Conservation (phyloP, 371 early-diverging fungal species). For the Neoconidiobolus thromboides region DNA sequence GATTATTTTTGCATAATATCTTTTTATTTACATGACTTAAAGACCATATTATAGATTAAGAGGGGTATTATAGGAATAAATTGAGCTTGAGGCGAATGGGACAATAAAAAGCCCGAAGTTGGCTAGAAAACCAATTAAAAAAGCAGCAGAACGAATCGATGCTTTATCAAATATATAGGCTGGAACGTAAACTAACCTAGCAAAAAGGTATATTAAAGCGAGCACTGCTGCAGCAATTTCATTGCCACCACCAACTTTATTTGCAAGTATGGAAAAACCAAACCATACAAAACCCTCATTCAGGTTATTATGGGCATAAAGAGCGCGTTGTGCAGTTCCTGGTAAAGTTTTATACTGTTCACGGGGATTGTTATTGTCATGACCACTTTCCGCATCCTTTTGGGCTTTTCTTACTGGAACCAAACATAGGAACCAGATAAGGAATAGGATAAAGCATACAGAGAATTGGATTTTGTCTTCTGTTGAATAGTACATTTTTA, state of each 20-base stretch:
- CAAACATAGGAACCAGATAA: not conserved
- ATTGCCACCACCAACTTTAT: not conserved
- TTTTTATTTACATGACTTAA: no score
- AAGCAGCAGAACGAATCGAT: not conserved
- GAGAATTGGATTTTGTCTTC: conserved; percentile 2
- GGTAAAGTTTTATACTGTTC: not conserved
- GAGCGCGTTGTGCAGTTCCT: not conserved
- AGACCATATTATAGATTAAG: no score
- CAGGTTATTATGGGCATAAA: conserved; percentile 1
- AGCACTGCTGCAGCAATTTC: not conserved
- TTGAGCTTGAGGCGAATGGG: not conserved
- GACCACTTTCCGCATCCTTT: not conserved
- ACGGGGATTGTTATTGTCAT: not conserved
- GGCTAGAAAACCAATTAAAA: not conserved
- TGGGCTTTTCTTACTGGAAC: conserved; percentile 2
- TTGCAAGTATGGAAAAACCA: conserved; percentile 2
- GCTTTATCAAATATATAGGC: not conserved
- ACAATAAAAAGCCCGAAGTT: conserved; percentile 2
- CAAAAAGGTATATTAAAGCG: not conserved
- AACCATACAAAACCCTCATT: conserved; percentile 6
- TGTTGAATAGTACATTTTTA: no score
- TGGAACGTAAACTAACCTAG: not conserved
- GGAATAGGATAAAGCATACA: not conserved
- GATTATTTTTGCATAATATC: no score
- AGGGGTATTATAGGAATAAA: no score